Conservation (phyloP, 2,329 filamentous ascomycete species). For the Nothophoma quercina region DNA sequence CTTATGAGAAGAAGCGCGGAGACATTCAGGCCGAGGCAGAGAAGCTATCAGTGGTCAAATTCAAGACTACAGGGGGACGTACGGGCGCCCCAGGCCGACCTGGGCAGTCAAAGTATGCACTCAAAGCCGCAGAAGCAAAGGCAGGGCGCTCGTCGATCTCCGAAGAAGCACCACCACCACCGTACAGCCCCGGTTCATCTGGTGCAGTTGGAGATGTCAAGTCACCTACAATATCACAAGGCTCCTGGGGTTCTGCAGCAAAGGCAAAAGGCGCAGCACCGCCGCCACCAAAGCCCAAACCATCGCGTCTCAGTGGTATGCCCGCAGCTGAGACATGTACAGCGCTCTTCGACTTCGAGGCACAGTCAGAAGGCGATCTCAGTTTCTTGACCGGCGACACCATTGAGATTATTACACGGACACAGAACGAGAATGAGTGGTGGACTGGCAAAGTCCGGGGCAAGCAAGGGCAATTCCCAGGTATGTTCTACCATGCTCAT, state of each 20-base stretch:
- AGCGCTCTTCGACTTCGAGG: constrained; percentile 94
- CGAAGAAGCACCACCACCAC: constrained; percentile 47
- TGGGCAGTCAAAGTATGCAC: constrained; percentile 48
- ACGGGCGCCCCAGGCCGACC: constrained; percentile 41
- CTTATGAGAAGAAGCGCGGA: constrained; percentile 87
- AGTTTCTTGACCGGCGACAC: constrained; percentile 88
- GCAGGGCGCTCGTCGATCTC: constrained; percentile 41
- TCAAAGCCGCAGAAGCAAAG: constrained; percentile 50
- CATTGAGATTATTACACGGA: constrained; percentile 86
- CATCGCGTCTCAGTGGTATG: constrained; percentile 71
- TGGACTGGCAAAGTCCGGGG: constrained; percentile 86
- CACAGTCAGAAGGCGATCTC: constrained; percentile 91
- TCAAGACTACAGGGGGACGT: constrained; percentile 81
- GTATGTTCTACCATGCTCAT: constrained; percentile 60
- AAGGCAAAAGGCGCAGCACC: constrained; percentile 59
- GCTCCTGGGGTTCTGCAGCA: constrained; percentile 54
- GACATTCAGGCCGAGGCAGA: constrained; percentile 88
- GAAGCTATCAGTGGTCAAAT: constrained; percentile 83
- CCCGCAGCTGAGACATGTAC: constrained; percentile 80
- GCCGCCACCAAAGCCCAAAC: constrained; percentile 67
- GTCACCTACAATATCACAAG: constrained; percentile 40
- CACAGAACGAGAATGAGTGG: constrained; percentile 96
- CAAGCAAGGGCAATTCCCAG: constrained; percentile 91
- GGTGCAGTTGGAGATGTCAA: constrained; percentile 18
- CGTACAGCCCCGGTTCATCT: constrained; percentile 48